Evolutionary conservation across 371 early-diverging fungal genomes (phyloP).

Genomic region (Syncephalastrum contaminatum): DNA sequence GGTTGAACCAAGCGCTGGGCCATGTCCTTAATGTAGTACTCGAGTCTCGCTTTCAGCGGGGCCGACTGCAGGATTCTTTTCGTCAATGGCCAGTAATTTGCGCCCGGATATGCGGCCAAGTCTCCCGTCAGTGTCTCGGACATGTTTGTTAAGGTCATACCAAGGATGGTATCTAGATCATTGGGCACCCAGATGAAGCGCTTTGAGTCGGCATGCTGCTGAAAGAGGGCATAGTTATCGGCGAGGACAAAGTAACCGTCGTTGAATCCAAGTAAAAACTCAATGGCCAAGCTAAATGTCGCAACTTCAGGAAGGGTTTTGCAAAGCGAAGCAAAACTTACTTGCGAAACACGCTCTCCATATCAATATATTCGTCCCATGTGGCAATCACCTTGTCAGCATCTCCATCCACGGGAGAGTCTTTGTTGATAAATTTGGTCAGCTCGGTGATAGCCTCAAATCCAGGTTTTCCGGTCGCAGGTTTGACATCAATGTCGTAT

Average conservation of each 20-base stretch:
- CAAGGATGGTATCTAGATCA: too few species aligned
- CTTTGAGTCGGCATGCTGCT: too few species aligned
- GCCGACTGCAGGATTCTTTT: conserved; percentile 19
- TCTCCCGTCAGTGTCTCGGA: too few species aligned
- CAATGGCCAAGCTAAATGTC: too few species aligned
- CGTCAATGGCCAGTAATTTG: conserved; percentile 2
- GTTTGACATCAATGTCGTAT: conserved; percentile 28
- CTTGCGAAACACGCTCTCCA: conserved; percentile 34
- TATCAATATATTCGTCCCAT: conserved; percentile 34
- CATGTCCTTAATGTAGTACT: conserved; percentile 16
- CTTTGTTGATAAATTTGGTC: conserved; percentile 28
- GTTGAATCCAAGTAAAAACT: too few species aligned
- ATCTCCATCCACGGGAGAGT: conserved; percentile 14
- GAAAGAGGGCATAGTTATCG: too few species aligned
- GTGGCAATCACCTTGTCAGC: conserved; percentile 2
- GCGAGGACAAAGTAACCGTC: too few species aligned
- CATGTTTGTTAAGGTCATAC: too few species aligned
- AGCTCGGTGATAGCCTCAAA: conserved; percentile 21
- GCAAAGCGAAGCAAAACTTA: too few species aligned
- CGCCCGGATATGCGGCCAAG: too few species aligned
- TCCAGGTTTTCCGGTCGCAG: conserved; percentile 11
- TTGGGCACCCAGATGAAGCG: too few species aligned
- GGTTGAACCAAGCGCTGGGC: conserved; percentile 21
- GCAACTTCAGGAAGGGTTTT: too few species aligned
- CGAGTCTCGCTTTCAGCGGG: conserved; percentile 26